phyloP scores from a whole-genome alignment of 2,329 filamentous ascomycete genomes.

The Periglandula ipomoeae region DNA sequence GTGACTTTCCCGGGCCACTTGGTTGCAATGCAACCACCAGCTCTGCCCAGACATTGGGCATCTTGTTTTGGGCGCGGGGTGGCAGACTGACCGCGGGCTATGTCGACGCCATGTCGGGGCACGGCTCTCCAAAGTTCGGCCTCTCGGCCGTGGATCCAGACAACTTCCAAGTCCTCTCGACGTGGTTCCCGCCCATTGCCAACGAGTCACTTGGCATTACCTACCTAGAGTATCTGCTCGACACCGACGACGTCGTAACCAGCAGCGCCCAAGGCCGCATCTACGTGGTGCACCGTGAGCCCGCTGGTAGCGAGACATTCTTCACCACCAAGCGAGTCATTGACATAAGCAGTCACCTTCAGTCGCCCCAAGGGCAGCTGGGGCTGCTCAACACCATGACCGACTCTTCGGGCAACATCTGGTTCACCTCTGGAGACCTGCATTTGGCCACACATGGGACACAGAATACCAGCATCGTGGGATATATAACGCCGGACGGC shows the following conservation, averaged over 20 bases:
- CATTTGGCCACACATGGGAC: too few species aligned
- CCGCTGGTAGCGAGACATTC: not conserved
- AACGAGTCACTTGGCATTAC: not conserved
- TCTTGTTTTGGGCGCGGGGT: not conserved
- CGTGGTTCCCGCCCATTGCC: not conserved
- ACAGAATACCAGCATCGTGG: not conserved
- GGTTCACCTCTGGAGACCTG: not conserved
- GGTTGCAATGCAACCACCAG: not conserved
- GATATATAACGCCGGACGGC: not conserved
- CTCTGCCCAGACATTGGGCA: not conserved
- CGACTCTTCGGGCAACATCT: not conserved
- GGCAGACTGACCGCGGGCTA: not conserved
- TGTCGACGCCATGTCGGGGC: not conserved
- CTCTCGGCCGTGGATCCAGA: not conserved
- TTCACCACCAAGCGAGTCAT: not conserved
- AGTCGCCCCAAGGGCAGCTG: not conserved
- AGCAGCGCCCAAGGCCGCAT: not conserved
- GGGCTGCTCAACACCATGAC: not conserved
- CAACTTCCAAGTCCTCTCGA: not conserved
- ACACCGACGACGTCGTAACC: not conserved
- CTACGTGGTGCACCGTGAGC: not conserved
- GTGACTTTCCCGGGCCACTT: not conserved
- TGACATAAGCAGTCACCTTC: not conserved
- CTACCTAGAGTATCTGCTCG: not conserved
- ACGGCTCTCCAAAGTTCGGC: not conserved